Base-by-base conservation (phyloP, 805 yeast genomes). In the Candida arabinofermentans region DNA sequence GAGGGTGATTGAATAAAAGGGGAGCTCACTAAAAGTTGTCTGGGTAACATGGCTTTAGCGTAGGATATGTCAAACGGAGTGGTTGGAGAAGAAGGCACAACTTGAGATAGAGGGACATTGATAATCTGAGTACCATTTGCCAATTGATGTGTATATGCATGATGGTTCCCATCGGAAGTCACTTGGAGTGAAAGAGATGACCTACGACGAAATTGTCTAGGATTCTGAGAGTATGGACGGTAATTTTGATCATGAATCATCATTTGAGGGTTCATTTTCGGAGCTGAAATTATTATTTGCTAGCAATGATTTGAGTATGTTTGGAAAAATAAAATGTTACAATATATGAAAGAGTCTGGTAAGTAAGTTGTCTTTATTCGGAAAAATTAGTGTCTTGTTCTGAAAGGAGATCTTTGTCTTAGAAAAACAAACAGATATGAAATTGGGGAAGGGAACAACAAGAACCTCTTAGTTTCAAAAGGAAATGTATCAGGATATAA, bases 61-160 rank as follows among this genome's bases (percentile, higher is more conserved):
- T 79, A 81, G 4, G 73, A 63, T 42, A 74, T 58, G 54, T 81
- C 86, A 51, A 79, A 70, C 2, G 87, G 86, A 2, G 83, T 72
- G 30, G 59, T 67, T 2, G 79, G 78, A 18, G 56, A 51, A 8
- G 55, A 55, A 7, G 42, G 43, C 31, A 47, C 46, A 12, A 43
- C 46, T 8, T 40, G 41, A 1, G 37, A n/a, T 22, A 49, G 17
- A 3, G 54, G 52, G n/a, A 49, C 42, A 22, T 41, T 43, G 21
- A 50, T 33, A 1, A 46, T 39, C 30, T 52, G 56, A 2, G 54
- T 29, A 6, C 51, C 49, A 21, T 29, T 41, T 13, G 53, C 42
- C 18, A 49, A 32, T 9, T 43, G 50, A 8, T 39, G 47, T 3
- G 47, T n/a, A 40, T 46, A 45, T 1, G 35, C 7, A 12, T 34